Percentiles rank a stretch among this genome's conserved stretches.
Evolutionary conservation across 1,284 basidiomycete genomes (phyloP).

Genomic region (Malassezia cuniculi): DNA sequence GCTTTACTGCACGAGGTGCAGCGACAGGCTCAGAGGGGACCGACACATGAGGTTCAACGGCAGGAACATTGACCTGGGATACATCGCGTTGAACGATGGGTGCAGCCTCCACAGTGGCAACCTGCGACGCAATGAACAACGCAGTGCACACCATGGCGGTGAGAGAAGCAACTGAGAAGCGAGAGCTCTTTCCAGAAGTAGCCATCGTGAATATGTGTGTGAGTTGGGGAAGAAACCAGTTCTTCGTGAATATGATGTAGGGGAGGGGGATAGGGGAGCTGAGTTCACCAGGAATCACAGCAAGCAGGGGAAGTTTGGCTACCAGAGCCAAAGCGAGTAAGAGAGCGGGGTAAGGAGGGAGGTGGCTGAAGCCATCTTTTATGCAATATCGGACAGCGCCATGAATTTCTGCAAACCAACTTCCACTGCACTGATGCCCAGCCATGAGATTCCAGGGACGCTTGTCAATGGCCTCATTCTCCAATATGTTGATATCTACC

Average conservation of each 20-base stretch:
- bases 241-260: conserved; percentile 3
- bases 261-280: conserved; percentile 2
- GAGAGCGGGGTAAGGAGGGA: not conserved
- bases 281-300: conserved; percentile 14
- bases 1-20: not conserved
- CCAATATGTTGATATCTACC: too few relatives aligned
- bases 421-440: too few relatives aligned
- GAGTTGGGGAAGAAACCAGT: conserved; percentile 11
- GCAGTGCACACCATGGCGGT: conserved; percentile 10
- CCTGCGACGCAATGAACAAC: conserved; percentile 9
- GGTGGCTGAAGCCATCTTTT: conserved; percentile 4
- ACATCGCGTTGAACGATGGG: not conserved
- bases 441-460: too few relatives aligned
- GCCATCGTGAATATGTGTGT: conserved; percentile 2
- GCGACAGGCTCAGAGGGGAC: not conserved
- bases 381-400: too few relatives aligned
- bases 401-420: too few relatives aligned
- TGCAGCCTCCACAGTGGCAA: not conserved
- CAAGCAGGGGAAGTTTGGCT: conserved; percentile 6
- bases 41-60: not conserved
- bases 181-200: conserved; percentile 1
- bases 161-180: conserved; percentile 7
- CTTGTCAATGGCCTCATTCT: too few relatives aligned
- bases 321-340: conserved; percentile 7
- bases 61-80: not conserved